phyloP scores from a whole-genome alignment of 2,329 filamentous ascomycete genomes.

The Metarhizium sp. region DNA sequence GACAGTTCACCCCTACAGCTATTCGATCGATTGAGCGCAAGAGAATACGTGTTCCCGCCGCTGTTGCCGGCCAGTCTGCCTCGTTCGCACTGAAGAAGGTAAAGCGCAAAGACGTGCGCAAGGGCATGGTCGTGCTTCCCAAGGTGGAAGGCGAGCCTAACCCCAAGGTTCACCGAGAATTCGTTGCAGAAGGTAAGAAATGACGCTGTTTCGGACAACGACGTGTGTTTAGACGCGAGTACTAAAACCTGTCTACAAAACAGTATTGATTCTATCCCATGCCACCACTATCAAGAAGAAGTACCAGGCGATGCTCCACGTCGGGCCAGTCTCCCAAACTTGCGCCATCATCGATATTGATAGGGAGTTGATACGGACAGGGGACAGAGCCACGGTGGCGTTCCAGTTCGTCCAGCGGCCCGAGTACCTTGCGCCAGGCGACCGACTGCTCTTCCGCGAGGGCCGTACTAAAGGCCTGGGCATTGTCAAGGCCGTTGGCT shows the following conservation, averaged over 20 bases:
- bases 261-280: constrained; percentile 87
- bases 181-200: constrained; percentile 61
- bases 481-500: constrained; percentile 86
- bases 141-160: constrained; percentile 63
- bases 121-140: constrained; percentile 94
- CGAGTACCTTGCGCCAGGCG: constrained; percentile 82
- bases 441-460: constrained; percentile 86
- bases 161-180: constrained; percentile 66
- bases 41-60: constrained; percentile 77
- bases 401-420: constrained; percentile 92
- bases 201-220: not conserved
- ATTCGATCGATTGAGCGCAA: constrained; percentile 93
- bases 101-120: constrained; percentile 83
- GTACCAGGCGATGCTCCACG: constrained; percentile 97
- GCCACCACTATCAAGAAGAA: constrained; percentile 94
- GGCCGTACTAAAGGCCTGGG: constrained; percentile 91
- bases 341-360: constrained; percentile 97
- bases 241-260: not conserved
- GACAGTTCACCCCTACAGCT: constrained; percentile 78
- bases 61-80: constrained; percentile 84
- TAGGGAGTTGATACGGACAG: constrained; percentile 87
- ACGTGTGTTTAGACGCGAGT: not conserved
- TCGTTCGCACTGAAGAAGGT: constrained; percentile 86
- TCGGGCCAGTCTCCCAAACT: constrained; percentile 89
- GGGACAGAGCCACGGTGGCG: constrained; percentile 86